phyloP scores from a whole-genome alignment of 1,284 basidiomycete species.

The Malassezia sp. region DNA sequence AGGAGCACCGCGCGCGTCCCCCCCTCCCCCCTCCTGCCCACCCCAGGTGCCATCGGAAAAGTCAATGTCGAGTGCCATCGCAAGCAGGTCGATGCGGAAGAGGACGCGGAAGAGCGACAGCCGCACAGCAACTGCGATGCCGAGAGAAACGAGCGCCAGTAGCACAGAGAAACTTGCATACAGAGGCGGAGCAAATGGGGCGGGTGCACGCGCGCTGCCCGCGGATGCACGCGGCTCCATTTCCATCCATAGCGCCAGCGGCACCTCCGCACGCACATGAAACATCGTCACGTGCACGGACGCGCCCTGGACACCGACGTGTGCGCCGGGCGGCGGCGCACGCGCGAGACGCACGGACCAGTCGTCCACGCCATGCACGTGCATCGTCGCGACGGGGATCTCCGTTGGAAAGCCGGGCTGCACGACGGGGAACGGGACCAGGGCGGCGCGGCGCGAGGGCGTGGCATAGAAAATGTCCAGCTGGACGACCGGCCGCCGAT shows the following conservation, averaged over 20 bases:
- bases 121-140: not conserved
- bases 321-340: not conserved
- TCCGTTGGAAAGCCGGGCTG: not conserved
- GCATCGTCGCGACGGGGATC: not conserved
- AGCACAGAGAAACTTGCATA: not conserved
- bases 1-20: too few species aligned
- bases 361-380: conserved; percentile 1
- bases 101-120: not conserved
- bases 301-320: not conserved
- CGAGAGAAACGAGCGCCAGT: not conserved
- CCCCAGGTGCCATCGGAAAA: conserved; percentile 8
- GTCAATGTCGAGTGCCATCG: conserved; percentile 15
- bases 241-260: not conserved
- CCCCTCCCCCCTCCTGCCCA: too few species aligned
- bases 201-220: not conserved
- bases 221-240: not conserved
- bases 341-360: not conserved
- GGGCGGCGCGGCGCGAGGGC: not conserved
- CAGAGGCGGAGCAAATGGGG: not conserved
- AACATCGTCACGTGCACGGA: not conserved
- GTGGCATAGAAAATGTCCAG: not conserved
- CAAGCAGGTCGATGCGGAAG: conserved; percentile 1
- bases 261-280: not conserved
- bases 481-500: not conserved
- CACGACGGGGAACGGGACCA: not conserved